Base-by-base conservation (phyloP, 345 rosid genomes). In the Toxicodendron radicans region DNA sequence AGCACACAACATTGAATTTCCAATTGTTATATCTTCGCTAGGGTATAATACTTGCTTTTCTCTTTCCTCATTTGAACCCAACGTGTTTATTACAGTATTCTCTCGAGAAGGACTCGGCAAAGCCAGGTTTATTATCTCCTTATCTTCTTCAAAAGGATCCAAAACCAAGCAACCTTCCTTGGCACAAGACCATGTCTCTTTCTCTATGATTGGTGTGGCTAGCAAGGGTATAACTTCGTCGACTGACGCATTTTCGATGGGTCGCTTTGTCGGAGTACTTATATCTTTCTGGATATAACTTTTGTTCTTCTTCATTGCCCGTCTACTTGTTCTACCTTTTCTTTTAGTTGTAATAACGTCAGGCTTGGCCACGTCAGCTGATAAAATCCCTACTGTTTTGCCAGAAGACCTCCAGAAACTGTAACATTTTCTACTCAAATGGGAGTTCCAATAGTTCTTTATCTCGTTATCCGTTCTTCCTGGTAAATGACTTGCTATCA, bases 391-490 rank as follows among this genome's bases (percentile, higher is more conserved):
- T 4, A 62, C 58, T 8, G 14, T 48, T 54, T 43, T 75, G 27
- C 53, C 61, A 3, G 45, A 24, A 4, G 75, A 77, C 46, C 74
- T 80, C 66, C 84, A 71, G 21, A 83, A 82, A 14, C 76, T 78
- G 78, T 76, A 70, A 64, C 86, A 71, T 77, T 82, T 86, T 48
- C 91, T 76, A 53, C 90, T 82, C 72, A 89, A 66, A 53, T 86
- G 90, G 20, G 91, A 87, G 67, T 87, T 89, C 94, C 94, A 87
- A 74, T 89, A 83, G 66, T 89, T 89, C 70, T 89, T 89, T 32
- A 89, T 87, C 73, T 89, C 94, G 66, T 90, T 90, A 70, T 89
- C 94, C 38, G 94, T 89, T 81, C 94, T 81, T 64, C 94, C 94
- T 1, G 90, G 83, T 21, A 89, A 77, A 74, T 84, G 75, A 17